These are phyloP conservation scores for Hibiscus syriacus DNA, from an alignment of 345 rosid genomes.

Conservation along the genomic window DNA sequence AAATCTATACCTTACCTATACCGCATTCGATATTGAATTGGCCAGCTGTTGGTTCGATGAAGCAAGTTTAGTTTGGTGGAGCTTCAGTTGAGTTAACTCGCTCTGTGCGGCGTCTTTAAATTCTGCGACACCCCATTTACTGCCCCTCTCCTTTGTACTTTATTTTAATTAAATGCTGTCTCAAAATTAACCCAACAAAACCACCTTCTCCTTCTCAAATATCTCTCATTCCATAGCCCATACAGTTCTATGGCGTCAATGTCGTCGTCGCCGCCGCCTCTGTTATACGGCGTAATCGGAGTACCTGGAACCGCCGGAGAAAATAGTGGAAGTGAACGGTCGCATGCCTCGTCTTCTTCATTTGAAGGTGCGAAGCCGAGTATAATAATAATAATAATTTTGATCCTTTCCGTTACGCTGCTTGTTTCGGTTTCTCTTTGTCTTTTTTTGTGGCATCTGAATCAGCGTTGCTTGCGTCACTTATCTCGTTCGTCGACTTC, in stretches of 20 bases:
- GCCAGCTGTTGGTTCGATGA: not conserved
- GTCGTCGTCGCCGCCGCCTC: conserved; percentile 15
- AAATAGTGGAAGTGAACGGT: not conserved
- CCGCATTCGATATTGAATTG: not conserved
- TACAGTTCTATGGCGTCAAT: not conserved
- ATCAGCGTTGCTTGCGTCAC: conserved; percentile 45
- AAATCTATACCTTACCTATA: no score
- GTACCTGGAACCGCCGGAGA: conserved; percentile 9
- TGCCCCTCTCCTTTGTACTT: not conserved
- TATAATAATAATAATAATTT: conserved; percentile 42
- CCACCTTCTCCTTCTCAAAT: not conserved
- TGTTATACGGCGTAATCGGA: conserved; percentile 13
- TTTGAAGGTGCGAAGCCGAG: conserved; percentile 52
- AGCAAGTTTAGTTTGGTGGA: not conserved
- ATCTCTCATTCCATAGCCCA: not conserved
- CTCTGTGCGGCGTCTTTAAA: not conserved
- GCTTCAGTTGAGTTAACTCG: not conserved
- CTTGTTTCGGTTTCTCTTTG: conserved; percentile 60
- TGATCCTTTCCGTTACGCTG: conserved; percentile 51
- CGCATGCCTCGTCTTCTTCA: conserved; percentile 14
- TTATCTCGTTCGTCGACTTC: conserved; percentile 21
- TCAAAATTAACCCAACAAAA: not conserved
- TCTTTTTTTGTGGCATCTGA: conserved; percentile 64
- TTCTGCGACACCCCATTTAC: conserved; percentile 15
- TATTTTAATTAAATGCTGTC: conserved; percentile 6